These are phyloP conservation scores for Tolypocladium tropicale DNA, from an alignment of 2,329 filamentous ascomycete genomes.

Conservation along the genomic window DNA sequence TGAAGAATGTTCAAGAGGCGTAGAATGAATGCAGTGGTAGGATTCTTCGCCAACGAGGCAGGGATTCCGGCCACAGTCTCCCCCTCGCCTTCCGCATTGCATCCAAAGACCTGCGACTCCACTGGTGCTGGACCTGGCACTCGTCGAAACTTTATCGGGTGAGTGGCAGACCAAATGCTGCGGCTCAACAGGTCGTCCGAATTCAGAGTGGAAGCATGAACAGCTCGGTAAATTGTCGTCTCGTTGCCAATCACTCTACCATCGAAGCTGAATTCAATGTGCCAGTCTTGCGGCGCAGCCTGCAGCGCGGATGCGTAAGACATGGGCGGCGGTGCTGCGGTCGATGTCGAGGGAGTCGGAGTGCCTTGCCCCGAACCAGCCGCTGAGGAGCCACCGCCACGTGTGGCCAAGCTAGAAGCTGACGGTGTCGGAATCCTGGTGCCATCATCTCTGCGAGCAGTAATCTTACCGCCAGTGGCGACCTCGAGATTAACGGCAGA, in stretches of 20 bases:
- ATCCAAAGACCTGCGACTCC: conserved; percentile 54
- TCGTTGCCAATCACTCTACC: conserved; percentile 78
- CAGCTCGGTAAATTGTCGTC: conserved; percentile 90
- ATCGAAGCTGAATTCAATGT: conserved; percentile 89
- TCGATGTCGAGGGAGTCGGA: conserved; percentile 40
- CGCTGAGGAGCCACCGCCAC: conserved; percentile 27
- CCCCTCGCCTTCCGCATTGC: conserved; percentile 34
- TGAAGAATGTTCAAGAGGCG: conserved; percentile 83
- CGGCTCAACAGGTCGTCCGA: conserved; percentile 57
- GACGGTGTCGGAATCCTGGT: conserved; percentile 76
- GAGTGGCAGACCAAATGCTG: conserved; percentile 82
- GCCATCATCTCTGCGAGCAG: conserved; percentile 84
- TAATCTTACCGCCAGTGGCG: conserved; percentile 76
- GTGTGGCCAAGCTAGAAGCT: conserved; percentile 34
- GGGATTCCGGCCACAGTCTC: conserved; percentile 56
- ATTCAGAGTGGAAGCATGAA: conserved; percentile 52
- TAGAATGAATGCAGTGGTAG: conserved; percentile 77
- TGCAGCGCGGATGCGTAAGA: conserved; percentile 82
- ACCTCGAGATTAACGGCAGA: conserved; percentile 89
- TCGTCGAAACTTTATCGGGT: conserved; percentile 85
- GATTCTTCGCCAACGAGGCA: conserved; percentile 70
- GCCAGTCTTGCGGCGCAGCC: conserved; percentile 81
- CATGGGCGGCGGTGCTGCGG: conserved; percentile 48
- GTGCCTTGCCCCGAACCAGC: conserved; percentile 28
- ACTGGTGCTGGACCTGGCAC: conserved; percentile 73